A percentile compares a stretch with the other conserved stretches of the same genome.
phyloP scores from a whole-genome alignment of 805 yeast species.

The Candida orba region DNA sequence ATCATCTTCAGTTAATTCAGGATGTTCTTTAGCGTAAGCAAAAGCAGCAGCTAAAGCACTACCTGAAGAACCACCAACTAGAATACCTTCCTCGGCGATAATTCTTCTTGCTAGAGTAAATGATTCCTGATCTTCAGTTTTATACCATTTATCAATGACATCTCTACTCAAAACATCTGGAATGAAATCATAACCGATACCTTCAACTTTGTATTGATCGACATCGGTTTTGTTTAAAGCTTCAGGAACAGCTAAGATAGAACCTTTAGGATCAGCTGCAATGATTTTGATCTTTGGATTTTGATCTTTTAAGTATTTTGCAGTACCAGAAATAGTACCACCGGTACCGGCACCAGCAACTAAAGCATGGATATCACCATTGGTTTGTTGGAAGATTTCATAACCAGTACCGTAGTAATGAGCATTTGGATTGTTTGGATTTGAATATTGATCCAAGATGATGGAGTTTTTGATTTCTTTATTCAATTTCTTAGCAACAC shows the following conservation, averaged over 20 bases:
- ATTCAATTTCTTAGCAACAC: conserved; percentile 75
- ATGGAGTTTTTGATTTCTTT: conserved; percentile 81
- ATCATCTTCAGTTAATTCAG: conserved; percentile 61
- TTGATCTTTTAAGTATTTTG: conserved; percentile 67
- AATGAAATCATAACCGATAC: conserved; percentile 84
- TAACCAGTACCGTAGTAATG: conserved; percentile 80
- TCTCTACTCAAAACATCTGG: conserved; percentile 72
- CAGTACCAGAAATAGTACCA: conserved; percentile 83
- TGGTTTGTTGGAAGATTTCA: conserved; percentile 78
- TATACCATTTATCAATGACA: conserved; percentile 71
- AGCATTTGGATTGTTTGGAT: conserved; percentile 73
- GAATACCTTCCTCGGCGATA: conserved; percentile 76
- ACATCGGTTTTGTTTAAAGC: conserved; percentile 48
- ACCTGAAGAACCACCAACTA: conserved; percentile 89
- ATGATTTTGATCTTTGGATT: conserved; percentile 53
- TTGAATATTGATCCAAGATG: conserved; percentile 77
- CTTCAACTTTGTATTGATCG: conserved; percentile 72
- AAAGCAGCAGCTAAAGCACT: conserved; percentile 76
- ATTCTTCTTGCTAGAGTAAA: conserved; percentile 76
- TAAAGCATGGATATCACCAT: conserved; percentile 61
- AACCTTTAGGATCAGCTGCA: conserved; percentile 86
- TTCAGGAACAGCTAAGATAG: conserved; percentile 77
- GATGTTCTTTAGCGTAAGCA: conserved; percentile 53
- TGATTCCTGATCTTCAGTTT: conserved; percentile 77
- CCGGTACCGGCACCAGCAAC: conserved; percentile 96